These are phyloP conservation scores for Arachis hypogaea DNA, from an alignment of 306 rosid species.

Conservation along the genomic window DNA sequence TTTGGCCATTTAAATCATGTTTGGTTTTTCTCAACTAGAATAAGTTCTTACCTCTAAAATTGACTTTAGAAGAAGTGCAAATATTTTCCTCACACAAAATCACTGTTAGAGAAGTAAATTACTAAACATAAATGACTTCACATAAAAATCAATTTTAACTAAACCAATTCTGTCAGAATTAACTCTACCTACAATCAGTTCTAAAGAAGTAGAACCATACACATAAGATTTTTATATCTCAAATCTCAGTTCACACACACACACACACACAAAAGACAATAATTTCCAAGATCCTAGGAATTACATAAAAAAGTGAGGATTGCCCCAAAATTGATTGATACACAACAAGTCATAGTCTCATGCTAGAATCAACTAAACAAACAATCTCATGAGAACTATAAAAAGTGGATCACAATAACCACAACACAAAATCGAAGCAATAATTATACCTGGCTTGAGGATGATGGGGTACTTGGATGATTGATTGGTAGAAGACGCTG, in stretches of 20 bases:
- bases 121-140: too few relatives aligned
- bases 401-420: background rate
- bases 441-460: conserved; percentile 71
- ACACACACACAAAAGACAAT: background rate
- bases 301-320: conserved; percentile 5
- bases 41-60: too few relatives aligned
- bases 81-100: too few relatives aligned
- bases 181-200: too few relatives aligned
- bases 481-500: conserved; percentile 46
- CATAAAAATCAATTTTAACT: too few relatives aligned
- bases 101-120: too few relatives aligned
- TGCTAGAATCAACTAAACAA: conserved; percentile 23
- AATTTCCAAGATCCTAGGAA: background rate
- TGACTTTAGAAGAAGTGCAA: too few relatives aligned
- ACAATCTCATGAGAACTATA: background rate
- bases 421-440: conserved; percentile 10
- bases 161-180: too few relatives aligned
- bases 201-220: background rate
- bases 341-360: background rate
- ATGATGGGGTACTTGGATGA: conserved; percentile 47
- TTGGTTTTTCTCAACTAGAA: too few relatives aligned
- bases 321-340: background rate
- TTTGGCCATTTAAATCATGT: too few relatives aligned
- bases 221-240: conserved; percentile 11
- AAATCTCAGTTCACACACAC: conserved; percentile 1